Percentiles rank a stretch among this genome's conserved stretches.
phyloP scores from a whole-genome alignment of 2,329 filamentous ascomycete genomes.

The Knufia petricola region DNA sequence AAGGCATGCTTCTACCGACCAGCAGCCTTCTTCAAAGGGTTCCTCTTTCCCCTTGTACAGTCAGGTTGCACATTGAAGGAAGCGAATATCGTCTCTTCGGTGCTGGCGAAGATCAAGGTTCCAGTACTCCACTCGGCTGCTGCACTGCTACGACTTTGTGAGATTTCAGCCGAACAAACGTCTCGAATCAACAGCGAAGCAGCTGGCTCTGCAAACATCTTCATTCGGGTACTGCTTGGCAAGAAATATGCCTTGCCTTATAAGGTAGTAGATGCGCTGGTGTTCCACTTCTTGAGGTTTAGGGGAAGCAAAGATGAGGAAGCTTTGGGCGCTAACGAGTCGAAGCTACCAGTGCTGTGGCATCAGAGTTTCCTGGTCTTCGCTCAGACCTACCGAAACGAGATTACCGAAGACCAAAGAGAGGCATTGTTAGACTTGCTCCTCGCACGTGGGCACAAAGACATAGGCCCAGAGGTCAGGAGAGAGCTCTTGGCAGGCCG shows the following conservation, averaged over 20 bases:
- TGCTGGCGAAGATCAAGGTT: slow-evolving; percentile 73
- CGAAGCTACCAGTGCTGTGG: slow-evolving; percentile 83
- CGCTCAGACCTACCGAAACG: slow-evolving; percentile 87
- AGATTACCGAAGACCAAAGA: slow-evolving; percentile 89
- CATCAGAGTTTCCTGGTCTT: slow-evolving; percentile 90
- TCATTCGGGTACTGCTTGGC: slow-evolving; percentile 85
- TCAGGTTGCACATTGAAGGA: slow-evolving; percentile 83
- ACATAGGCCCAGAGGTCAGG: slow-evolving; percentile 83
- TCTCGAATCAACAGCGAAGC: slow-evolving; percentile 66
- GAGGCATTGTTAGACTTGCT: slow-evolving; percentile 84
- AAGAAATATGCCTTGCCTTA: slow-evolving; percentile 96
- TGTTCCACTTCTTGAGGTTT: slow-evolving; percentile 95
- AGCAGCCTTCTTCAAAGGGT: slow-evolving; percentile 90
- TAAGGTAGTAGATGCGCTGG: slow-evolving; percentile 85
- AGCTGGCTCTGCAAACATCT: slow-evolving; percentile 85
- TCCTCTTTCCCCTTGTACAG: slow-evolving; percentile 80
- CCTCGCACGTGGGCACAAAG: slow-evolving; percentile 70
- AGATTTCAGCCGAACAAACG: slow-evolving; percentile 86
- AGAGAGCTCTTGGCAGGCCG: slow-evolving; percentile 80
- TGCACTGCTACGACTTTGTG: slow-evolving; percentile 81
- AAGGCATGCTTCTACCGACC: slow-evolving; percentile 93
- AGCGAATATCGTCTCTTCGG: slow-evolving; percentile 80
- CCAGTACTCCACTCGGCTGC: slow-evolving; percentile 88
- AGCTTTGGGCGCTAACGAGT: slow-evolving; percentile 42
- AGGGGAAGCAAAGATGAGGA: slow-evolving; percentile 52